Conservation (phyloP, 192 early-diverging fungal genomes). For the Backusella westeae region DNA sequence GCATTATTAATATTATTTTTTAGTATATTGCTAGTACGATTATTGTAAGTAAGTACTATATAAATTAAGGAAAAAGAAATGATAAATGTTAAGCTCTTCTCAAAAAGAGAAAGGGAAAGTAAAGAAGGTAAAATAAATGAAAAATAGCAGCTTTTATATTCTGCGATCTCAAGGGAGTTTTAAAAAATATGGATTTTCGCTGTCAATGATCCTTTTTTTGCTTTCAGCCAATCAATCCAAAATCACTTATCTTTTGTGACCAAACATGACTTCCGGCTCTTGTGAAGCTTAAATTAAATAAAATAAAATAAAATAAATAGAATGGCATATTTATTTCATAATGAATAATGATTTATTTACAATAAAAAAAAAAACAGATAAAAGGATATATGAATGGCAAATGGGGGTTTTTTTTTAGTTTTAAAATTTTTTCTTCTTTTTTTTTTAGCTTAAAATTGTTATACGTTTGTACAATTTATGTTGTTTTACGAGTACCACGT, state of each 20-base stretch:
- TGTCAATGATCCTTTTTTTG: conserved; percentile 4
- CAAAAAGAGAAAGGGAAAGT: not conserved
- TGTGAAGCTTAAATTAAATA: conserved; percentile 4
- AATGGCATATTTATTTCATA: not conserved
- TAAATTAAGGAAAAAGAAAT: conserved; percentile 1
- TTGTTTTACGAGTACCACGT: conserved; percentile 37
- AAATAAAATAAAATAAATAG: too few species aligned
- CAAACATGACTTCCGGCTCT: conserved; percentile 8
- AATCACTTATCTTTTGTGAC: conserved; percentile 13
- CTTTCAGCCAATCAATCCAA: conserved; percentile 9
- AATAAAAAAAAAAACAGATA: not conserved
- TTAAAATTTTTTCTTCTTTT: not conserved
- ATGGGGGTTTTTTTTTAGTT: not conserved
- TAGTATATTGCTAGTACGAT: not conserved
- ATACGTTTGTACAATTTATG: not conserved
- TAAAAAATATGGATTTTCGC: not conserved
- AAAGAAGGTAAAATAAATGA: not conserved
- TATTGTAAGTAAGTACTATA: not conserved
- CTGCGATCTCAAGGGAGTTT: not conserved
- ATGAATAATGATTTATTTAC: conserved; percentile 3
- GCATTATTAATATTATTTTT: not conserved
- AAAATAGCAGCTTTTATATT: not conserved
- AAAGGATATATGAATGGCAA: not conserved
- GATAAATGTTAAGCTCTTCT: not conserved
- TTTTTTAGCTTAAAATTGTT: not conserved